phyloP scores from a whole-genome alignment of 352 stramenopile species.

The Phytopythium boreale region DNA sequence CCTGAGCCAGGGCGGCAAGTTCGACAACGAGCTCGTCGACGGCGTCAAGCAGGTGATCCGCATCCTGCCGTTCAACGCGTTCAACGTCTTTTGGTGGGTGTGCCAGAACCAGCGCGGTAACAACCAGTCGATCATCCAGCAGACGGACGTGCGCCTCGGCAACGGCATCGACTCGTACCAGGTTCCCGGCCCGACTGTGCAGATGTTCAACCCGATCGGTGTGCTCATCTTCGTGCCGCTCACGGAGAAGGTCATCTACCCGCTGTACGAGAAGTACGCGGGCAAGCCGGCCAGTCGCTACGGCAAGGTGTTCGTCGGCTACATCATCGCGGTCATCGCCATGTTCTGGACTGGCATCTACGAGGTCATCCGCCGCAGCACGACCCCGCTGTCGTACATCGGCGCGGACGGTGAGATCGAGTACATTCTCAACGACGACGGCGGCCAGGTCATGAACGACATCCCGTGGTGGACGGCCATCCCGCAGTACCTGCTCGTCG shows the following conservation, averaged over 20 bases:
- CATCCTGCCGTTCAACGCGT: constrained; percentile 42
- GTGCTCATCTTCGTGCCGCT: constrained; percentile 32
- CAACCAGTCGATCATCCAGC: constrained; percentile 59
- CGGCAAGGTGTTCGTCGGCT: constrained; percentile 28
- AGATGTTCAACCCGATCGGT: constrained; percentile 36
- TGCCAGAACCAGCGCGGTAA: constrained; percentile 57
- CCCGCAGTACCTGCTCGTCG: constrained; percentile 32
- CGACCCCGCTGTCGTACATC: constrained; percentile 12
- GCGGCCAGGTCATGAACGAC: constrained; percentile 29
- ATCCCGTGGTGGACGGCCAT: constrained; percentile 41
- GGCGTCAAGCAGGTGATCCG: constrained; percentile 45
- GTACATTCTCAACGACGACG: constrained; percentile 25
- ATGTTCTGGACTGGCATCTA: constrained; percentile 34
- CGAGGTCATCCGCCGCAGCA: constrained; percentile 26
- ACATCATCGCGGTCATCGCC: constrained; percentile 26
- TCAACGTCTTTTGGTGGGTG: constrained; percentile 48
- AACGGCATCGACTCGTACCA: constrained; percentile 25
- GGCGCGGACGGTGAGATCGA: constrained; percentile 11
- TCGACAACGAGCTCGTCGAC: constrained; percentile 32
- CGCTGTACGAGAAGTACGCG: constrained; percentile 24
- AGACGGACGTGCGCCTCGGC: constrained; percentile 43
- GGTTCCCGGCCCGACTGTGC: constrained; percentile 37
- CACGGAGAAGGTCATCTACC: constrained; percentile 33
- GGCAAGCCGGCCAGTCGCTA: constrained; percentile 37
- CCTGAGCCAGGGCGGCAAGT: constrained; percentile 26